Evolutionary conservation across 2,329 filamentous ascomycete genomes (phyloP).

Genomic region (Aspergillus oerlinghausenensis): DNA sequence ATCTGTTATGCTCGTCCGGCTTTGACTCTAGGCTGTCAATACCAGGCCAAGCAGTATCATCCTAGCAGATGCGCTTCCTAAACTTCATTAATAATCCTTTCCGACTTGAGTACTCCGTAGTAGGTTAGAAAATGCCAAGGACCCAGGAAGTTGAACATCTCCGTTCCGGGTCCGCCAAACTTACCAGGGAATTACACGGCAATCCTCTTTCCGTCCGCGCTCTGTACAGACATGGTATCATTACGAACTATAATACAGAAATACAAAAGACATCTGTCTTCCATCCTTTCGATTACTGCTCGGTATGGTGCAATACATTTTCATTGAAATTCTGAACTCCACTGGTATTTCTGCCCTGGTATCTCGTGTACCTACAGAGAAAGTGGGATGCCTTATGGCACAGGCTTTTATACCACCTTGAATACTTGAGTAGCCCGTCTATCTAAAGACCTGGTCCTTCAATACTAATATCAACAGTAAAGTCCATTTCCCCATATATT

Average conservation of each 20-base stretch:
- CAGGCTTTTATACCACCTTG: not conserved
- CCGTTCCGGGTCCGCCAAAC: not conserved
- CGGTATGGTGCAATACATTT: not conserved
- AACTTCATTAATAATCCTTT: not conserved
- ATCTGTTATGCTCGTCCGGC: too few species aligned
- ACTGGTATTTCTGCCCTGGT: not conserved
- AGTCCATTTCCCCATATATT: not conserved
- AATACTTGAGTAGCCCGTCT: not conserved
- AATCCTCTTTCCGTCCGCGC: not conserved
- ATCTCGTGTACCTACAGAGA: too few species aligned
- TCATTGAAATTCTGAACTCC: not conserved
- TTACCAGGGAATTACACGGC: not conserved
- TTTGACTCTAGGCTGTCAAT: too few species aligned
- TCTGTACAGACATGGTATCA: not conserved
- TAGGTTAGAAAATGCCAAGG: not conserved
- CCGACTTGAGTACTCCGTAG: not conserved
- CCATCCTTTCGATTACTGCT: not conserved
- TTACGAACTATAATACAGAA: not conserved
- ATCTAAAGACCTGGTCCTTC: not conserved
- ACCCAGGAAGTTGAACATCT: not conserved
- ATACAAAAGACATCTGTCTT: not conserved
- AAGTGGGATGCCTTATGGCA: too few species aligned
- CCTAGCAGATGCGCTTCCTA: not conserved
- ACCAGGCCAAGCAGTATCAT: too few species aligned
- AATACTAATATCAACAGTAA: too few species aligned